Evolutionary conservation across 306 rosid species (phyloP).

Genomic region (Inga leiocalycina): DNA sequence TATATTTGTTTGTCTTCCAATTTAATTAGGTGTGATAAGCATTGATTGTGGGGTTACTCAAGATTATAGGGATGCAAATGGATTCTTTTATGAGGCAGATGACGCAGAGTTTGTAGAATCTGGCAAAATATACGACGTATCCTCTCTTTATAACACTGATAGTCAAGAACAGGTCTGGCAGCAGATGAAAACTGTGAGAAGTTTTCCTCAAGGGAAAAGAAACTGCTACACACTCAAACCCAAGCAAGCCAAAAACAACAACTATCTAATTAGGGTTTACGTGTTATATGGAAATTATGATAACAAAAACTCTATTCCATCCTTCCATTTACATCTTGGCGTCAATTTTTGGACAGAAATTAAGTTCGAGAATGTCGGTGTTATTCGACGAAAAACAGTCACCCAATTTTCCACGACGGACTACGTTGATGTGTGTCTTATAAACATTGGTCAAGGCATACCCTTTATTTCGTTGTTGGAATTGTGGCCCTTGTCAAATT

Average conservation of each 20-base stretch:
- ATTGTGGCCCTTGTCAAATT: background rate
- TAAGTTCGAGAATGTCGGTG: background rate
- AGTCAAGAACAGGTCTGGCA: background rate
- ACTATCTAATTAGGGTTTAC: conserved; percentile 42
- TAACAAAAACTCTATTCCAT: background rate
- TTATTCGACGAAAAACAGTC: background rate
- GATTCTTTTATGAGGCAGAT: conserved; percentile 37
- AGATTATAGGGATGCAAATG: conserved; percentile 9
- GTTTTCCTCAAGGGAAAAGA: conserved; percentile 43
- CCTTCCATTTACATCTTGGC: background rate
- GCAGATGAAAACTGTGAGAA: conserved; percentile 34
- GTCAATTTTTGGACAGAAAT: background rate
- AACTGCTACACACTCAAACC: conserved; percentile 50
- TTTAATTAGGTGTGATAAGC: conserved; percentile 39
- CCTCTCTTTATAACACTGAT: background rate
- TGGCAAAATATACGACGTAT: conserved; percentile 6
- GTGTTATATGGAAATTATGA: conserved; percentile 46
- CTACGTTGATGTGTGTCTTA: background rate
- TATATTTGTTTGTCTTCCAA: background rate
- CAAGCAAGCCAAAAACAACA: conserved; percentile 29
- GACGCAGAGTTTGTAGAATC: conserved; percentile 15
- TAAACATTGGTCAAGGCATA: background rate
- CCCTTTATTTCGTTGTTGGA: background rate
- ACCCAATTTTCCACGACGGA: background rate
- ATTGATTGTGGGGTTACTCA: conserved; percentile 39